Evolutionary conservation across 441 rosid genomes (phyloP), one percentile per base, ranked within the genome.

Genomic region (Arabidopsis hybrid): DNA sequence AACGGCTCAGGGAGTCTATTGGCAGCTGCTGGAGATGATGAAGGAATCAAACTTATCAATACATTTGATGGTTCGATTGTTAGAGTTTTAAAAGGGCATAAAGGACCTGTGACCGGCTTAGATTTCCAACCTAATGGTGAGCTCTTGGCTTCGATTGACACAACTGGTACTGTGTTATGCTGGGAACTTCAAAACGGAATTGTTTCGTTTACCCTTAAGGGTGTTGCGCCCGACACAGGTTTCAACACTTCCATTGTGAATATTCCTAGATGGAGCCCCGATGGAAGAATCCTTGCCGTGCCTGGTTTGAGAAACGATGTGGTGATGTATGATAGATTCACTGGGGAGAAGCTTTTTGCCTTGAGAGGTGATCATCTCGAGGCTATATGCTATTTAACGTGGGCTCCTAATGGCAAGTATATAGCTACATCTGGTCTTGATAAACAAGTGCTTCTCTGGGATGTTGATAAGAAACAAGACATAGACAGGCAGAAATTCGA

Each of bases 21-120:
- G 69, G 99, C 96, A 14, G 95, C 99, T 31, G 97, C 97, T 55
- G 99, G 99, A 59, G 99, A 95, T 76, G 99, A 92, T 61, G 99
- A 95, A 71, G 99, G 98, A 34, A 86, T 95, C 81, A 95, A 95
- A 69, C 95, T 95, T 49, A 85, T 95, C 76, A 91, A 95, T 60
- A 91, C 96, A 3, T 80, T 92, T 51, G 99, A 95, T 81, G 98
- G 99, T 17, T 88, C 97, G 2, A 92, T 95, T 72, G 91, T 92
- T 6, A 85, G 96, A 81, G 96, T 95, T 49, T 84, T 95, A 11
- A 95, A 89, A 85, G 92, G 91, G 17, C 97, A 95, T 64, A 91
- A 82, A 82, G 97, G 97, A 45, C 85, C 97, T 53, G 86, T 95
- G 16, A 87, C 96, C 60, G 87, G 98, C 59, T 79, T 95, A 73